A percentile compares a stretch with the other conserved stretches of the same genome.
phyloP scores from a whole-genome alignment of 257 asterid species.

The Parsonsia alboflavescens region DNA sequence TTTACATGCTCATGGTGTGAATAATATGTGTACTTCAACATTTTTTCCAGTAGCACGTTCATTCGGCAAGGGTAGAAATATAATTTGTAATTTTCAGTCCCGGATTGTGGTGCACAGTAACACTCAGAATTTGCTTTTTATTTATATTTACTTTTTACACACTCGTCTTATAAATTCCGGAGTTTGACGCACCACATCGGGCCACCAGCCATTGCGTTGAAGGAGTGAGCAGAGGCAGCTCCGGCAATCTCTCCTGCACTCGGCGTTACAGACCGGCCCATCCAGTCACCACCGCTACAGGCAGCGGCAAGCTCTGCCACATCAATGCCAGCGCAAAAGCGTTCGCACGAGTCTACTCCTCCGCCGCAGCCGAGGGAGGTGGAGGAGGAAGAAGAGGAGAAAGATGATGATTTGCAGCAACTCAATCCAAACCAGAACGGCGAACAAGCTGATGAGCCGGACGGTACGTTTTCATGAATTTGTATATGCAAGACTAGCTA shows the following conservation, averaged over 20 bases:
- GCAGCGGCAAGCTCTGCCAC: slow-evolving; percentile 31
- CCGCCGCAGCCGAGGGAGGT: slow-evolving; percentile 34
- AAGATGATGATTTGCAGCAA: slow-evolving; percentile 44
- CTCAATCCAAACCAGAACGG: slow-evolving; percentile 45
- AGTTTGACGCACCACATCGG: slow-evolving; percentile 9
- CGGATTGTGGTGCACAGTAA: background rate
- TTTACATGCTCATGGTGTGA: no score
- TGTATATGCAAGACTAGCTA: background rate
- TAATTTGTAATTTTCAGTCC: background rate
- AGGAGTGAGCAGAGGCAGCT: slow-evolving; percentile 16
- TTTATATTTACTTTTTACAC: background rate
- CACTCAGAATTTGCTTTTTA: no score
- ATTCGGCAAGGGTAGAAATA: background rate
- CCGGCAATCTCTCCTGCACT: slow-evolving; percentile 23
- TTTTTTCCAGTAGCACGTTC: background rate
- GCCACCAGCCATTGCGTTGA: slow-evolving; percentile 9
- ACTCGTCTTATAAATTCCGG: background rate
- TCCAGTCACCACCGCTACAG: slow-evolving; percentile 30
- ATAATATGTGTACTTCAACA: background rate
- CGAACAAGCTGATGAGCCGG: slow-evolving; percentile 33
- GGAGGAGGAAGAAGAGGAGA: slow-evolving; percentile 42
- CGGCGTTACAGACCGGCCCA: slow-evolving; percentile 28
- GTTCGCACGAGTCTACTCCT: slow-evolving; percentile 39
- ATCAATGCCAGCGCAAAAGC: slow-evolving; percentile 87
- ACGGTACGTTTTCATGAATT: slow-evolving; percentile 35